Evolutionary conservation across 495 filamentous ascomycete species (phyloP), one percentile per base, ranked within the genome.

Genomic region (Hypoxylon lenormandii): DNA sequence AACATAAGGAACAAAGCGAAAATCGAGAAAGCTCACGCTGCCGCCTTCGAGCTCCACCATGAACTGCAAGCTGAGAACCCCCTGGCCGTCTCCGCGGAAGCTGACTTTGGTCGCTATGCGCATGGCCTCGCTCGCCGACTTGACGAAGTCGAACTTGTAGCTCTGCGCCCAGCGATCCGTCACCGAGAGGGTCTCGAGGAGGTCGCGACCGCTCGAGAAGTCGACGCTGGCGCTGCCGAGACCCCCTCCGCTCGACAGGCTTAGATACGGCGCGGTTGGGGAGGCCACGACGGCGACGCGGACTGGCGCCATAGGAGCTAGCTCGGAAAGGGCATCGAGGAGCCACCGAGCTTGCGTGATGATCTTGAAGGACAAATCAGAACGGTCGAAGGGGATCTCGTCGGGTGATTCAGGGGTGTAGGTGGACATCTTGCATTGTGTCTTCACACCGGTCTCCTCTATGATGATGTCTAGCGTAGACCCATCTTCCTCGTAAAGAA

Each of bases 1-100:
- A 42, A 79, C 77, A 60, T 82, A 84, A 36, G 82, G 82, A 52
- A 84, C 79, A 72, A 84, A 83, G 23, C 80, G 76, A 68, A 84
- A 84, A 65, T 83, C 81, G 45, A 84, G 76, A 62, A 83, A 84
- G 55, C 80, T 74, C 12, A 68, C 61, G 3, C 58, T 23, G 15
- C 72, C 80, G 55, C 86, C 86, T 60, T 89, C 87, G 12, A 91
- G 78, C 75, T 97, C 92, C 33, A 98, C 89, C 93, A 98, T 96
- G 70, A 98, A 97, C 77, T 98, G 95, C 73, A 98, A 80, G 77
- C 92, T 97, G 64, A 98, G 77, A 13, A 98, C 94, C 0, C 95
- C 95, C 76, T 93, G 90, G 10, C 84, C 81, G 80, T 98, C 95
- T 5, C 91, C 88, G 5, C 95, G 83, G 60, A 98, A 86, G 74